Evolutionary conservation across 2,329 filamentous ascomycete species (phyloP), one percentile per base, ranked within the genome.

Genomic region (Coleophoma eucalyptorum): DNA sequence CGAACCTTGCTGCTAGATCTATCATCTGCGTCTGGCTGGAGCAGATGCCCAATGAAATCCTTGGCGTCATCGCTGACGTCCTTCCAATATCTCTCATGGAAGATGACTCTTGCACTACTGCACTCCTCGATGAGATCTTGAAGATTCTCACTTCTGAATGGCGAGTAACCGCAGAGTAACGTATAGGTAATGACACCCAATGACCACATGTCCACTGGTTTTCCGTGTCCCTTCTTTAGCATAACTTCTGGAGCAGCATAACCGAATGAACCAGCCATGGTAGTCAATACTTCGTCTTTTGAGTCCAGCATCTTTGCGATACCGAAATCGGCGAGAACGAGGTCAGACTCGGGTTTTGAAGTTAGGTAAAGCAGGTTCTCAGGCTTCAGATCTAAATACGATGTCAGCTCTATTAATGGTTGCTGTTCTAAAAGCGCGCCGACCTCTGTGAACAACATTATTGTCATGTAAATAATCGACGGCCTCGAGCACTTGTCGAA

Each of bases 151-250:
- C 91, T 94, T 60, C 94, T 86, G 81, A 99, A 99, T 18, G 94
- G 94, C 42, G 93, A 97, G 76, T 99, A 99, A 60, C 94, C 94
- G 68, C 95, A 99, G 47, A 99, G 87, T 26, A 99, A 79, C 15
- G 94, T 99, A 73, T 99, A 99, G 40, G 94, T 97, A 65, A 99
- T 99, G 64, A 99, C 94, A 55, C 94, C 94, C 72, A 99, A 81
- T 3, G 94, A 97, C 94, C 94, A 99, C 90, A 99, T 96, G 67
- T 99, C 94, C 33, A 97, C 94, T 4, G 94, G 90, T 72, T 97
- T 99, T 67, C 94, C 94, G 68, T 99, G 95, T 18, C 94, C 94
- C 66, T 90, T 86, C 78, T 97, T 97, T 58, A 96, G 79, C 94
- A 99, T 99, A 53, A 99, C 92, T 70, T 99, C 94, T 8, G 94